Conservation (phyloP, 768 basidiomycete species). For the Dioszegia crocea region DNA sequence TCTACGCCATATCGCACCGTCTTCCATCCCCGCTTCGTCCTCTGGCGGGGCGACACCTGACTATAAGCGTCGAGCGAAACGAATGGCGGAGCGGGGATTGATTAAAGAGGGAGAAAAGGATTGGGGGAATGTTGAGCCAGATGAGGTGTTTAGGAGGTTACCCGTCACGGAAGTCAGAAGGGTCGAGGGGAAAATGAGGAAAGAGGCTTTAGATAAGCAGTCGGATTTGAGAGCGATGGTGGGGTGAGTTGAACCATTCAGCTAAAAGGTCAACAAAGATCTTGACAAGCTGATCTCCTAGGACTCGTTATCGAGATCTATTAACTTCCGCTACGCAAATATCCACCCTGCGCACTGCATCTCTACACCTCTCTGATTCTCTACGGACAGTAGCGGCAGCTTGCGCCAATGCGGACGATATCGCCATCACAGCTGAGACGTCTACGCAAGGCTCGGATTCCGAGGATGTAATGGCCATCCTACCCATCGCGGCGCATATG, state of each 20-base stretch:
- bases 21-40: background rate
- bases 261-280: too few species aligned
- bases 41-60: constrained; percentile 10
- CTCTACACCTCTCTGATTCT: constrained; percentile 35
- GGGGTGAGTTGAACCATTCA: constrained; percentile 24
- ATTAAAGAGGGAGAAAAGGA: constrained; percentile 17
- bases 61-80: constrained; percentile 7
- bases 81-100: constrained; percentile 6
- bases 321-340: constrained; percentile 49
- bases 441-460: constrained; percentile 17
- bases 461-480: constrained; percentile 33
- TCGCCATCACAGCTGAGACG: constrained; percentile 18
- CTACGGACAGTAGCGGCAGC: constrained; percentile 30
- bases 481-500: constrained; percentile 70
- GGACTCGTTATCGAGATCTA: constrained; percentile 47
- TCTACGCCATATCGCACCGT: constrained; percentile 4
- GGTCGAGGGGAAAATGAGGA: constrained; percentile 44
- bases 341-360: constrained; percentile 40
- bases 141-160: constrained; percentile 45
- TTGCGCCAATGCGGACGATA: constrained; percentile 33
- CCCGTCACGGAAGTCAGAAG: constrained; percentile 44
- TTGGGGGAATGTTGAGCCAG: constrained; percentile 48
- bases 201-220: constrained; percentile 47
- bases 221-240: constrained; percentile 48
- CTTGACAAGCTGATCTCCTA: constrained; percentile 9